These are phyloP conservation scores for Neopestalotiopsis clavispora DNA, from an alignment of 2,329 filamentous ascomycete genomes.

Conservation along the genomic window DNA sequence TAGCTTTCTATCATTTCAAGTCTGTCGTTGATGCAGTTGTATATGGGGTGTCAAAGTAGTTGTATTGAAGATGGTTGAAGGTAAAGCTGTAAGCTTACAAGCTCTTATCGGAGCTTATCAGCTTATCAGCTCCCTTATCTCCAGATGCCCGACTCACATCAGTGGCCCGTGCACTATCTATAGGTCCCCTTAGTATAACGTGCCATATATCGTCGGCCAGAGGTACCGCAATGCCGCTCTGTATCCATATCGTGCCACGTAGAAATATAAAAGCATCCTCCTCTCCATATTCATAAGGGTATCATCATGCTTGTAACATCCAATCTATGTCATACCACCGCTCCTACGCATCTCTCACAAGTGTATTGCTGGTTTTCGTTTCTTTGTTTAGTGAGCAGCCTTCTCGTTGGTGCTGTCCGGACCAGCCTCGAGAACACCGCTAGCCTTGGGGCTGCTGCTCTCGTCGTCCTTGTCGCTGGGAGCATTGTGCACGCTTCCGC, in stretches of 20 bases:
- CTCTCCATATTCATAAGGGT: neutral
- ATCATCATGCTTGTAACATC: neutral
- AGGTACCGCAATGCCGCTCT: neutral
- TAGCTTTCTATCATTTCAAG: no score
- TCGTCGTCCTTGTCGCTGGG: slow-evolving; percentile 13
- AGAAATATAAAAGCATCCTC: neutral
- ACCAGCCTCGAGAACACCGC: slow-evolving; percentile 2
- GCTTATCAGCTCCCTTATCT: no score
- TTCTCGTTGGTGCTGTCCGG: slow-evolving; percentile 3
- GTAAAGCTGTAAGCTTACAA: no score
- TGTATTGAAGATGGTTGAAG: no score
- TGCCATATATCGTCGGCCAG: neutral
- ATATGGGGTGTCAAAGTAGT: no score
- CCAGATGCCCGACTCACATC: no score
- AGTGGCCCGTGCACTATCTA: no score
- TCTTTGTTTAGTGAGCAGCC: slow-evolving; percentile 3
- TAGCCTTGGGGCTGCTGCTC: neutral
- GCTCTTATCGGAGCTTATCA: no score
- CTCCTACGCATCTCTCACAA: neutral
- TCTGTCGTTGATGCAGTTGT: no score
- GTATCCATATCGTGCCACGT: neutral
- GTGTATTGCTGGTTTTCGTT: neutral
- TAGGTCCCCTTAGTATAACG: neutral
- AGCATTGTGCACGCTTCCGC: slow-evolving; percentile 10
- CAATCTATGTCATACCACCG: neutral